Evolutionary conservation across 2,329 filamentous ascomycete genomes (phyloP).

Genomic region (Samsoniella hepiali): DNA sequence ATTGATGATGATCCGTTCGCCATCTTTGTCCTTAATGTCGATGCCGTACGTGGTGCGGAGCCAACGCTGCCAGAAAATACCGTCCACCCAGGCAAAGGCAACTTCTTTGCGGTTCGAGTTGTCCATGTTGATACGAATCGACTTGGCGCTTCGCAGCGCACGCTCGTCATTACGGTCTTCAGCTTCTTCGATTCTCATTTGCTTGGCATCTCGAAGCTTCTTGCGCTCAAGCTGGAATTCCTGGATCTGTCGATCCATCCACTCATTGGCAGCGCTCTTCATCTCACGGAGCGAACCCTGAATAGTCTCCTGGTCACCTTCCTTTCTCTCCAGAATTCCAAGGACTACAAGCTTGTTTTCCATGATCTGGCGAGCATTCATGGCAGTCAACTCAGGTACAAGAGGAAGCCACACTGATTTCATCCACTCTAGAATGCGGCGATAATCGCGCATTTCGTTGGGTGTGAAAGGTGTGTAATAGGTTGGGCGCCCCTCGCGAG

Average conservation of each 20-base stretch:
- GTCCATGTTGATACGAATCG: slow-evolving; percentile 87
- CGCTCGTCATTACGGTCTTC: slow-evolving; percentile 90
- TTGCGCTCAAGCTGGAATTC: slow-evolving; percentile 90
- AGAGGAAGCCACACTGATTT: slow-evolving; percentile 93
- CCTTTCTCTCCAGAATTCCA: slow-evolving; percentile 77
- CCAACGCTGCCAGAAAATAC: slow-evolving; percentile 97
- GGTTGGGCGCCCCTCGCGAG: slow-evolving; percentile 80
- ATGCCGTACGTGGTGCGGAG: slow-evolving; percentile 92
- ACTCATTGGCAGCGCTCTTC: slow-evolving; percentile 92
- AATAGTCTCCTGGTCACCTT: slow-evolving; percentile 66
- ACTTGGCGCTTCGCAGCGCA: slow-evolving; percentile 81
- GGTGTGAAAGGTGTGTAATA: slow-evolving; percentile 88
- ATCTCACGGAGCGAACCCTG: slow-evolving; percentile 77
- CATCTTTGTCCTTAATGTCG: slow-evolving; percentile 76
- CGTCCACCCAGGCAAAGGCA: slow-evolving; percentile 95
- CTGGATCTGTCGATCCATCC: slow-evolving; percentile 95
- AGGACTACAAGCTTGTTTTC: slow-evolving; percentile 91
- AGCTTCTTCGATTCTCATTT: slow-evolving; percentile 92
- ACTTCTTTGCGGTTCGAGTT: slow-evolving; percentile 84
- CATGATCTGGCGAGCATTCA: slow-evolving; percentile 94
- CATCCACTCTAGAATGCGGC: slow-evolving; percentile 84
- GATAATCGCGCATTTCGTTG: slow-evolving; percentile 85
- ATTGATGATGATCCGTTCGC: slow-evolving; percentile 92
- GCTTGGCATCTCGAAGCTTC: slow-evolving; percentile 90
- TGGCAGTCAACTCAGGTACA: slow-evolving; percentile 86